Conservation (phyloP, 805 yeast species). For the Candida ponderosae region DNA sequence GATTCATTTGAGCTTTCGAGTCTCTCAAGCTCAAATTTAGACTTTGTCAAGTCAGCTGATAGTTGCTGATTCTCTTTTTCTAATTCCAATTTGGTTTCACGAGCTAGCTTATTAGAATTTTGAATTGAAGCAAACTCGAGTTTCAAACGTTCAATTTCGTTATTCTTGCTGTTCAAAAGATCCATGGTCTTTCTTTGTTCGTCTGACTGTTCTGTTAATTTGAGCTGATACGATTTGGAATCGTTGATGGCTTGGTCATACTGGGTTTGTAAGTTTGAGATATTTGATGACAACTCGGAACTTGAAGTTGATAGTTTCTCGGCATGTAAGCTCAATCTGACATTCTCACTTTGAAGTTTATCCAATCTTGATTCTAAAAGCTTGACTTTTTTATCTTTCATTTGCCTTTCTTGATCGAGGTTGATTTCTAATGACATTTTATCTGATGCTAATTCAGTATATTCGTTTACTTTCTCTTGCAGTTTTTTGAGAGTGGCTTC, state of each 20-base stretch:
- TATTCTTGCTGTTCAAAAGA: constrained; percentile 27
- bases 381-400: constrained; percentile 24
- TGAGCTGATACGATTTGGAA: constrained; percentile 5
- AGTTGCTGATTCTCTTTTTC: constrained; percentile 25
- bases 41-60: constrained; percentile 18
- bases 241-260: constrained; percentile 3
- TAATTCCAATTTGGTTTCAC: constrained; percentile 32
- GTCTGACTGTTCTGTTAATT: constrained; percentile 6
- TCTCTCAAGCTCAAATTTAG: constrained; percentile 27
- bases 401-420: constrained; percentile 32
- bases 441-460: constrained; percentile 28
- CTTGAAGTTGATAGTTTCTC: constrained; percentile 14
- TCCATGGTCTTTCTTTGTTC: constrained; percentile 26
- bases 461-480: constrained; percentile 23
- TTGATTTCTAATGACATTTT: constrained; percentile 28
- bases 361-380: constrained; percentile 22
- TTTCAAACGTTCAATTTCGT: constrained; percentile 25
- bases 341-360: constrained; percentile 15
- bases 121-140: constrained; percentile 31
- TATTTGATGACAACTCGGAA: constrained; percentile 11
- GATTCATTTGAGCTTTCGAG: constrained; percentile 34
- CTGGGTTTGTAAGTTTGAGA: constrained; percentile 9
- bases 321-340: constrained; percentile 14
- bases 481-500: constrained; percentile 18
- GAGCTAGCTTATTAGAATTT: constrained; percentile 25